These are phyloP conservation scores for Brettanomyces custersianus DNA, from an alignment of 805 yeast genomes.

Conservation along the genomic window DNA sequence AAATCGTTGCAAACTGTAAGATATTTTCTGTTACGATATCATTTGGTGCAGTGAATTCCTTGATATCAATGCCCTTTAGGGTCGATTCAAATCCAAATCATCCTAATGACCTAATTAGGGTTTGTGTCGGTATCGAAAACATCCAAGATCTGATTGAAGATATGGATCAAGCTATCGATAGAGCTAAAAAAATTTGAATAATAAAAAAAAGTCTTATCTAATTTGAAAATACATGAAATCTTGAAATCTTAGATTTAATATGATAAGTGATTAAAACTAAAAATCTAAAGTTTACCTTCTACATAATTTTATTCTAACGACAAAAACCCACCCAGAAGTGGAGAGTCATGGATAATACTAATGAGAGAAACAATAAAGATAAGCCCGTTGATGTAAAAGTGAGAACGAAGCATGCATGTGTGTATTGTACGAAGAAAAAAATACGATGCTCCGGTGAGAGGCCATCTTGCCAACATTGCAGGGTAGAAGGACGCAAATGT, in stretches of 20 bases:
- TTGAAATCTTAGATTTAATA: too few species aligned
- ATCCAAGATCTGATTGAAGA: slow-evolving; percentile 75
- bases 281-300: too few species aligned
- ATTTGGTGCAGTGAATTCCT: slow-evolving; percentile 87
- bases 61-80: slow-evolving; percentile 87
- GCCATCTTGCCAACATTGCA: slow-evolving; percentile 16
- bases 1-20: slow-evolving; percentile 65
- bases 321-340: too few species aligned
- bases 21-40: slow-evolving; percentile 86
- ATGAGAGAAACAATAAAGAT: too few species aligned
- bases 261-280: too few species aligned
- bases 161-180: slow-evolving; percentile 57
- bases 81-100: slow-evolving; percentile 79
- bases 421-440: slow-evolving; percentile 15
- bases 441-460: slow-evolving; percentile 18
- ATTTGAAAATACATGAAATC: background rate
- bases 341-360: too few species aligned
- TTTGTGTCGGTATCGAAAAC: slow-evolving; percentile 88
- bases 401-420: slow-evolving; percentile 13
- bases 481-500: slow-evolving; percentile 7
- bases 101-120: slow-evolving; percentile 85
- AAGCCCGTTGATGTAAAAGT: too few species aligned
- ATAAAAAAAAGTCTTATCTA: background rate
- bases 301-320: too few species aligned
- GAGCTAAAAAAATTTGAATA: slow-evolving; percentile 37